Evolutionary conservation across 1,284 basidiomycete genomes (phyloP).

Genomic region (Sanguinoderma infundibulare): DNA sequence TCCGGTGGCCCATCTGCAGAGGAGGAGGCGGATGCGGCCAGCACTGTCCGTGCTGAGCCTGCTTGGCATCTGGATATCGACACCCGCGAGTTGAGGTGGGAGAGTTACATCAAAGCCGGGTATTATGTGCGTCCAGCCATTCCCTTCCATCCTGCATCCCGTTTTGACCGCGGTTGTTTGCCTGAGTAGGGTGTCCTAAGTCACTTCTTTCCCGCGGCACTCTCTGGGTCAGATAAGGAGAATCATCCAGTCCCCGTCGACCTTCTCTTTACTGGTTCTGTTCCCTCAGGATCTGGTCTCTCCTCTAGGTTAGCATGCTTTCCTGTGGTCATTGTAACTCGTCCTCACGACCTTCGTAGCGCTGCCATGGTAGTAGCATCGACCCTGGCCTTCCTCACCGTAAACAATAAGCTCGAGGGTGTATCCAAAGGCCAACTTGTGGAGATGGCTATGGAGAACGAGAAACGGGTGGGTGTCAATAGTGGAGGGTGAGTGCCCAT

Average conservation of each 20-base stretch:
- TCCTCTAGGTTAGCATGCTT: slow-evolving; percentile 52
- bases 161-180: slow-evolving; percentile 5
- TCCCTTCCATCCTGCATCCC: background rate
- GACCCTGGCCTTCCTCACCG: slow-evolving; percentile 76
- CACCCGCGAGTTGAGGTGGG: slow-evolving; percentile 75
- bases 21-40: slow-evolving; percentile 36
- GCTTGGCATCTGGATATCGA: slow-evolving; percentile 79
- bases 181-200: slow-evolving; percentile 69
- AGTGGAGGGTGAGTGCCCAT: slow-evolving; percentile 64
- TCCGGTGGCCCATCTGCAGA: slow-evolving; percentile 26
- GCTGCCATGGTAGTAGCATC: slow-evolving; percentile 88
- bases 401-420: slow-evolving; percentile 66
- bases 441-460: slow-evolving; percentile 79
- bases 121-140: slow-evolving; percentile 61
- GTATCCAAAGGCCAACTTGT: slow-evolving; percentile 76
- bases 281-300: slow-evolving; percentile 83
- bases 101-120: slow-evolving; percentile 86
- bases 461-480: slow-evolving; percentile 84
- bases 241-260: slow-evolving; percentile 61
- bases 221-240: background rate
- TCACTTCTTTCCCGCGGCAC: slow-evolving; percentile 53
- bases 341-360: slow-evolving; percentile 37
- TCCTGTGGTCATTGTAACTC: background rate
- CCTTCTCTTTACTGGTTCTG: slow-evolving; percentile 75
- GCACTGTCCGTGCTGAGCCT: slow-evolving; percentile 46